Evolutionary conservation across 495 filamentous ascomycete species (phyloP).

Genomic region (Clohesyomyces aquaticus): DNA sequence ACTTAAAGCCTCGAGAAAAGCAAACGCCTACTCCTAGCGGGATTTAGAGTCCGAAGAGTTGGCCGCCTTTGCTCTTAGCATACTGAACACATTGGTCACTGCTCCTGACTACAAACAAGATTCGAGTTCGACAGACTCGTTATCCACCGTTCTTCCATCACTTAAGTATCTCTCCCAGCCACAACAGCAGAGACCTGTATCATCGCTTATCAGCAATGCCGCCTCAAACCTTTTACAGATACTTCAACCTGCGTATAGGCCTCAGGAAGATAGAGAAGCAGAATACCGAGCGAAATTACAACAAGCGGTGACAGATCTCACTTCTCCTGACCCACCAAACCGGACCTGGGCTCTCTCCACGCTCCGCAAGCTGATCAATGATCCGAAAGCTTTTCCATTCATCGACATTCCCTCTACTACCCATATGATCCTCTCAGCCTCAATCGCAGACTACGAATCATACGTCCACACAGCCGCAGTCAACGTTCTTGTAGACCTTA

Average conservation of each 20-base stretch:
- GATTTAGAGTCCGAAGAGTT: conserved; percentile 36
- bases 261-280: conserved; percentile 3
- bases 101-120: conserved; percentile 31
- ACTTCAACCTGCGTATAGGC: not conserved
- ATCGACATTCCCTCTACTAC: conserved; percentile 38
- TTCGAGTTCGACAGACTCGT: not conserved
- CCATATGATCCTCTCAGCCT: conserved; percentile 36
- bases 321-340: conserved; percentile 74
- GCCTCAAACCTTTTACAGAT: conserved; percentile 17
- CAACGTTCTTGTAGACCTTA: conserved; percentile 27
- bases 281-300: conserved; percentile 52
- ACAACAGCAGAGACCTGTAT: conserved; percentile 3
- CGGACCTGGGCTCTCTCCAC: conserved; percentile 77
- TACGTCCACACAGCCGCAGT: conserved; percentile 41
- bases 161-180: conserved; percentile 23
- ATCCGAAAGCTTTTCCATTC: conserved; percentile 21
- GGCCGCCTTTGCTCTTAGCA: conserved; percentile 37
- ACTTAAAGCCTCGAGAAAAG: not conserved
- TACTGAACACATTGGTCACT: conserved; percentile 29
- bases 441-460: conserved; percentile 50
- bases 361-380: conserved; percentile 62
- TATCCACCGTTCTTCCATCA: conserved; percentile 12
- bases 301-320: conserved; percentile 73
- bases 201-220: conserved; percentile 27
- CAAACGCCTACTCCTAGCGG: not conserved